Percentiles rank a stretch among this genome's conserved stretches.
Evolutionary conservation across 257 asterid species (phyloP).

Genomic region (Misopates orontium): DNA sequence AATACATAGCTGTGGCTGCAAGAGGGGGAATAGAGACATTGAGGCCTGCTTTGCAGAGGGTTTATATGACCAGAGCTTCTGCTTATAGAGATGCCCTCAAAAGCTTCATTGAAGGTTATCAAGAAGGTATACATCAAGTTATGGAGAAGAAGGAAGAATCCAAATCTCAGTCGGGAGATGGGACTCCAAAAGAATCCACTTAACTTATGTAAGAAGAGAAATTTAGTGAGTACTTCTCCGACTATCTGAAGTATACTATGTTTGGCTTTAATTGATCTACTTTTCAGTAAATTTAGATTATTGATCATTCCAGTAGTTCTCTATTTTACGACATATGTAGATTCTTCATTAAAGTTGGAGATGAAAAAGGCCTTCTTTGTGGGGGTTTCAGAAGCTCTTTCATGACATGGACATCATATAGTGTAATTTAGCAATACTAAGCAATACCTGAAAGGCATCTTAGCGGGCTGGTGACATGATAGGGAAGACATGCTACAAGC

Average conservation of each 20-base stretch:
- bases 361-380: neutral
- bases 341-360: neutral
- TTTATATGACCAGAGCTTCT: conserved; percentile 91
- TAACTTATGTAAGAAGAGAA: neutral
- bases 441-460: neutral
- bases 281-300: neutral
- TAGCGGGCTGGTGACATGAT: neutral
- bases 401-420: neutral
- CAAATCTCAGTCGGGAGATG: conserved; percentile 37
- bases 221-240: conserved; percentile 22
- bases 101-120: conserved; percentile 89
- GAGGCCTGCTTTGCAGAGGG: conserved; percentile 83
- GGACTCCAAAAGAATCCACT: conserved; percentile 32
- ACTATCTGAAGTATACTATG: neutral
- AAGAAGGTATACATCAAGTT: conserved; percentile 82
- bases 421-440: neutral
- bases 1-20: conserved; percentile 75
- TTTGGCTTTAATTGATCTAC: neutral
- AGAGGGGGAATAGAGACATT: conserved; percentile 90
- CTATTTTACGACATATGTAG: neutral
- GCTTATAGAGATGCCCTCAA: conserved; percentile 86
- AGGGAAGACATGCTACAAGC: neutral
- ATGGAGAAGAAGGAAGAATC: conserved; percentile 65
- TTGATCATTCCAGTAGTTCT: neutral
- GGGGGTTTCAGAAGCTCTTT: neutral